Percentiles rank a stretch among this genome's conserved stretches.
These are phyloP conservation scores for Glarea lozoyensis DNA, from an alignment of 495 filamentous ascomycete species.

Conservation along the genomic window DNA sequence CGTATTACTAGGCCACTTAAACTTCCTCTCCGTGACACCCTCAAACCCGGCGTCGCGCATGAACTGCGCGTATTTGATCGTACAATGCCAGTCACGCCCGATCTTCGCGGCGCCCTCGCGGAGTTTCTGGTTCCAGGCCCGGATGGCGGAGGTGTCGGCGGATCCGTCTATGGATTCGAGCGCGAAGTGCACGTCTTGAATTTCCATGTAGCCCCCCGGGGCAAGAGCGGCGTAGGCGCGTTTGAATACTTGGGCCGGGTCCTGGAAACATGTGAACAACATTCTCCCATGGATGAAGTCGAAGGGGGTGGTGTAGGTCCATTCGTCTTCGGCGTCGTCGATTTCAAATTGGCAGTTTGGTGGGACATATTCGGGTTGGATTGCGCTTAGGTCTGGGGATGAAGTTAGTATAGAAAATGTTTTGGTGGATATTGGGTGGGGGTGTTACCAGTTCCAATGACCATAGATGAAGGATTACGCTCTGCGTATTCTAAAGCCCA, in stretches of 20 bases:
- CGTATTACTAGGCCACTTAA: constrained; percentile 40
- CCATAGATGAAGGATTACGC: not conserved
- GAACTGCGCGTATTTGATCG: constrained; percentile 15
- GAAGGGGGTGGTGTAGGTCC: constrained; percentile 35
- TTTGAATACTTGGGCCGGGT: constrained; percentile 32
- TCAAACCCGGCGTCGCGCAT: constrained; percentile 50
- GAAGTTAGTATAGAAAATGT: not conserved
- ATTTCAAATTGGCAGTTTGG: constrained; percentile 40
- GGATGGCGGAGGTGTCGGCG: constrained; percentile 20
- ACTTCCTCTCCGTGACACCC: constrained; percentile 42
- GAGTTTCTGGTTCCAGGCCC: constrained; percentile 25
- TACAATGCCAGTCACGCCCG: constrained; percentile 9
- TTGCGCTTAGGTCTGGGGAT: constrained; percentile 26
- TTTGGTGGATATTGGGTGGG: not conserved
- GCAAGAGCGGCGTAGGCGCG: constrained; percentile 33
- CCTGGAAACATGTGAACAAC: constrained; percentile 33
- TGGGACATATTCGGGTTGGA: constrained; percentile 28
- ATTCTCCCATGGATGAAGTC: constrained; percentile 42
- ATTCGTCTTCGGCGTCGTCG: constrained; percentile 42
- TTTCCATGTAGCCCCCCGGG: constrained; percentile 42
- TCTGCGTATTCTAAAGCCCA: constrained; percentile 31
- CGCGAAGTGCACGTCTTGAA: constrained; percentile 33
- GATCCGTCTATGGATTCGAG: constrained; percentile 24
- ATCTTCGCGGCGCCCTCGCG: constrained; percentile 18
- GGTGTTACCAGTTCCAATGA: constrained; percentile 38